These are phyloP conservation scores for Aspergillus ochraceus DNA, from an alignment of 2,329 filamentous ascomycete genomes.

Conservation along the genomic window DNA sequence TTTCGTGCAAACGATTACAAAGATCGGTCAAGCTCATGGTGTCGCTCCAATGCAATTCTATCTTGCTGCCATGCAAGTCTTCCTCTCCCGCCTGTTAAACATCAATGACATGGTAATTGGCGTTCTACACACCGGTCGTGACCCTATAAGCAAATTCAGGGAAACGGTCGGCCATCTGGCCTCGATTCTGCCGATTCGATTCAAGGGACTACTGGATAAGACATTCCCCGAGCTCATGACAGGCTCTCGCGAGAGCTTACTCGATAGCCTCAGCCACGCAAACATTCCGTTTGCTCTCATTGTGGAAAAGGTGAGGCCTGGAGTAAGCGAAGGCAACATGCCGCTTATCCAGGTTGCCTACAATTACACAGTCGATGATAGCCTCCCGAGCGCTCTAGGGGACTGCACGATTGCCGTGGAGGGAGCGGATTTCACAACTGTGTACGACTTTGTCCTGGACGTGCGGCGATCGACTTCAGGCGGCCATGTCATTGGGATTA, in stretches of 20 bases:
- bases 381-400: neutral
- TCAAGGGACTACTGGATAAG: neutral
- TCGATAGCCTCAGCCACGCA: neutral
- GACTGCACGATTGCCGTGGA: neutral
- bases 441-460: neutral
- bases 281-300: neutral
- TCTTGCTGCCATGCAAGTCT: neutral
- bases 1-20: neutral
- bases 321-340: neutral
- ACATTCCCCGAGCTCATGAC: neutral
- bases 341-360: neutral
- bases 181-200: neutral
- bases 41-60: neutral
- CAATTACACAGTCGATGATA: neutral
- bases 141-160: neutral
- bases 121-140: neutral
- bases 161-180: neutral
- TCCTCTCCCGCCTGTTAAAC: neutral
- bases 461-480: neutral
- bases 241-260: neutral
- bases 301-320: neutral
- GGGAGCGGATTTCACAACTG: neutral
- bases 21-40: neutral
- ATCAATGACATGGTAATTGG: neutral
- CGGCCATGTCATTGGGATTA: neutral